Percentiles rank a stretch among this genome's conserved stretches.
Conservation (phyloP, 2,329 filamentous ascomycete species). For the Seiridium unicorne region DNA sequence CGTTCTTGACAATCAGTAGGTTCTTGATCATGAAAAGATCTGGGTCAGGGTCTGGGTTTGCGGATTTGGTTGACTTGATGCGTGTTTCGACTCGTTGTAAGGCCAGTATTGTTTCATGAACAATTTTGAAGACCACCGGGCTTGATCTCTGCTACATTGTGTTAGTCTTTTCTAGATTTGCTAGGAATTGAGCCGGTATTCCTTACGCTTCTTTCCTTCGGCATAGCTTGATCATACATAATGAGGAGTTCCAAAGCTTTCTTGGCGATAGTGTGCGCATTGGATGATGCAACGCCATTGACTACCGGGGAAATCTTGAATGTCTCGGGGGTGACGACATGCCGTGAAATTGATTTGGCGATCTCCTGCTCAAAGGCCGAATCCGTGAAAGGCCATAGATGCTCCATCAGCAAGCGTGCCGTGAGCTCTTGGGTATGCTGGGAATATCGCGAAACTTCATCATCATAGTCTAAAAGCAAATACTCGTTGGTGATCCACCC, state of each 20-base stretch:
- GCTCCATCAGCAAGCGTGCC: constrained; percentile 53
- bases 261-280: constrained; percentile 57
- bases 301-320: constrained; percentile 50
- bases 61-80: constrained; percentile 60
- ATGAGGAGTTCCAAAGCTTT: constrained; percentile 56
- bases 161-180: background rate
- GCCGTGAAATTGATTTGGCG: constrained; percentile 51
- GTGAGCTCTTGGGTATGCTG: constrained; percentile 53
- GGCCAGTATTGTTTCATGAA: constrained; percentile 84
- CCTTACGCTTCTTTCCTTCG: constrained; percentile 60
- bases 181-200: constrained; percentile 9
- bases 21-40: constrained; percentile 95
- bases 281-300: constrained; percentile 50
- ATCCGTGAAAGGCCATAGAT: constrained; percentile 58
- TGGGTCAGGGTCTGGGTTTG: constrained; percentile 61
- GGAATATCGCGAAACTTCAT: constrained; percentile 51
- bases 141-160: constrained; percentile 47
- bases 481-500: constrained; percentile 60
- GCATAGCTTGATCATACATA: constrained; percentile 65
- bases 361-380: constrained; percentile 54
- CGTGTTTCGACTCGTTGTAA: constrained; percentile 73
- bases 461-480: constrained; percentile 53
- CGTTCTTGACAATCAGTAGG: constrained; percentile 90
- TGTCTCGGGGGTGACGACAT: constrained; percentile 41
- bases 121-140: constrained; percentile 65